Evolutionary conservation across 257 asterid genomes (phyloP).

Genomic region (Nicotiana obtusifolia): DNA sequence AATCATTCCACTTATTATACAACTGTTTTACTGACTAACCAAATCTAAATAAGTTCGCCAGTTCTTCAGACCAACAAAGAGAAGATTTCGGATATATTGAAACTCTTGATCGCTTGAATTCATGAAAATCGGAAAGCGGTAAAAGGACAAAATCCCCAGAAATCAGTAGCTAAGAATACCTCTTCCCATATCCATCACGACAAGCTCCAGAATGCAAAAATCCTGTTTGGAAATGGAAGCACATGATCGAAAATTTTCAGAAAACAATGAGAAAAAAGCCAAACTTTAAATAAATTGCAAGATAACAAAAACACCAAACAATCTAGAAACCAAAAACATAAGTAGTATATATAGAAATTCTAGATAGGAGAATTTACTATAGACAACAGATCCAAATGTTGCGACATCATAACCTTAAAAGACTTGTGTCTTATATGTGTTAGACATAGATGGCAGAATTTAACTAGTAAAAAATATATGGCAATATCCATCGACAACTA

Average conservation of each 20-base stretch:
- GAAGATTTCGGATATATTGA: neutral
- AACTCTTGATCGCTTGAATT: neutral
- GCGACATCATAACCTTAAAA: neutral
- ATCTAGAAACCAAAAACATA: neutral
- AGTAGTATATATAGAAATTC: neutral
- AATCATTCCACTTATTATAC: neutral
- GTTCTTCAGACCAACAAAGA: neutral
- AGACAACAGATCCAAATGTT: neutral
- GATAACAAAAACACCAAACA: neutral
- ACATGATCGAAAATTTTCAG: conserved; percentile 13
- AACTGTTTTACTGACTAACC: conserved; percentile 1
- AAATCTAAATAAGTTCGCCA: neutral
- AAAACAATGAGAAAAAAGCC: conserved; percentile 13
- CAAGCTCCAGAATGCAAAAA: conserved; percentile 58
- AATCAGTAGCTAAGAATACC: conserved; percentile 37
- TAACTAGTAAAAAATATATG: neutral
- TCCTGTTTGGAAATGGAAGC: conserved; percentile 40
- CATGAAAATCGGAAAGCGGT: neutral
- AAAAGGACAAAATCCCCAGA: neutral
- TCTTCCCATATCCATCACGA: conserved; percentile 61
- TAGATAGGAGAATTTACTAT: neutral
- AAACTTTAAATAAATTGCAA: conserved; percentile 12
- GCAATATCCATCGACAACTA: neutral
- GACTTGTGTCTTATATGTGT: neutral
- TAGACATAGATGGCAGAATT: neutral